Percentiles rank a stretch among this genome's conserved stretches.
phyloP scores from a whole-genome alignment of 2,329 filamentous ascomycete species.

The Epichloe bromicola region DNA sequence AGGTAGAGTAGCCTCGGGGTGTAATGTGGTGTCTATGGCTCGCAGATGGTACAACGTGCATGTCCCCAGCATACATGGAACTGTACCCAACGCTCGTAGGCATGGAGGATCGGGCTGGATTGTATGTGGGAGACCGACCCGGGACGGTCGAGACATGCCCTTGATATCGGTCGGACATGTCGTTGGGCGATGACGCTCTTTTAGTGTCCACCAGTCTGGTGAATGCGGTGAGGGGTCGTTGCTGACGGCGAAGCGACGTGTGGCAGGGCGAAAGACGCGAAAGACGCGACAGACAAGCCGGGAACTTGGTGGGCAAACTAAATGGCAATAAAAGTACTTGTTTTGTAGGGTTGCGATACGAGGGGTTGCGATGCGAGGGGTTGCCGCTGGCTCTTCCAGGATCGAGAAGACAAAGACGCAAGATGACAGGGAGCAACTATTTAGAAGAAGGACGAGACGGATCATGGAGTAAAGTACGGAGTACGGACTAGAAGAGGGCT shows the following conservation, averaged over 20 bases:
- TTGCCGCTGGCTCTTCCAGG: background rate
- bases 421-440: no score
- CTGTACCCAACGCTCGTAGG: conserved; percentile 37
- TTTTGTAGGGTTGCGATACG: no score
- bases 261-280: no score
- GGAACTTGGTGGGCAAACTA: no score
- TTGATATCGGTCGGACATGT: conserved; percentile 36
- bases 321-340: no score
- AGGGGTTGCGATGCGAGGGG: no score
- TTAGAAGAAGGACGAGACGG: background rate
- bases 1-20: conserved; percentile 21
- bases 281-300: no score
- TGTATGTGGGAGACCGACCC: conserved; percentile 31
- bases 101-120: conserved; percentile 40
- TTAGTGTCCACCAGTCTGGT: background rate
- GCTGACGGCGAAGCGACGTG: no score
- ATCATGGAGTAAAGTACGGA: background rate
- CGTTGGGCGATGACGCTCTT: conserved; percentile 6
- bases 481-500: background rate
- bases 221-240: background rate
- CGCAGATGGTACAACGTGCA: conserved; percentile 38
- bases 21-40: conserved; percentile 21
- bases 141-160: conserved; percentile 21
- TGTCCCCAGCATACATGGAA: conserved; percentile 38
- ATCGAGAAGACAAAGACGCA: background rate